Evolutionary conservation across 192 early-diverging fungal genomes (phyloP), one percentile per base, ranked within the genome.

Genomic region (Pilobolus umbonatus): DNA sequence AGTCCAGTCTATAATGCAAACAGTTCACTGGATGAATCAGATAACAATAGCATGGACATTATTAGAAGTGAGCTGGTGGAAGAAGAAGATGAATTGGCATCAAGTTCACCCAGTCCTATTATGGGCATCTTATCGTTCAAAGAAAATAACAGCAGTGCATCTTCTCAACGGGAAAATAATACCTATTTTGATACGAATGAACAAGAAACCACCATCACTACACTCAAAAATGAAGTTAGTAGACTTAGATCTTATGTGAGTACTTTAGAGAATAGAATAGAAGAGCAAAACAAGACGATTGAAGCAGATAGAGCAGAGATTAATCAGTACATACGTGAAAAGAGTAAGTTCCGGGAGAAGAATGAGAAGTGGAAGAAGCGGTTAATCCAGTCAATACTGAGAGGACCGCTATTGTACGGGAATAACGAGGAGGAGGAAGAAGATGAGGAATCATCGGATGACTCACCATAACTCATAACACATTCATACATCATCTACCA

Each of bases 41-140:
- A 31, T 21, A 46, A 35, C 1, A 42, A 15, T 4, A 42, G 21
- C 19, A 45, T 38, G 9, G 21, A 45, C 14, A 45, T 29, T 19
- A 17, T 21, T 21, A 45, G 24, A 19, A 43, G 55, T 29, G 45
- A 44, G 11, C 58, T 57, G 25, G 46, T 51, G 0, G 59, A 57
- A 2, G 66, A 68, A 56, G 60, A 68, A 52, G 66, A 68, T 50
- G 66, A 68, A 44, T 38, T 68, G 22, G 54, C 51, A 19, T 68
- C 66, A 22, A 54, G 53, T 30, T 60, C 60, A 4, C 62, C 66
- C 4, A 55, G 53, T 51, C 52, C 60, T n/a, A n/a, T n/a, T 14
- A 38, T 10, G 8, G 14, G 8, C 36, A 38, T 14, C 36, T 38
- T 25, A 5, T 24, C 45, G 4, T 22, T 25, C 21, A 47, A n/a